A percentile compares a stretch with the other conserved stretches of the same genome.
Conservation (phyloP, 2,329 filamentous ascomycete species). For the Claviceps digitariae region DNA sequence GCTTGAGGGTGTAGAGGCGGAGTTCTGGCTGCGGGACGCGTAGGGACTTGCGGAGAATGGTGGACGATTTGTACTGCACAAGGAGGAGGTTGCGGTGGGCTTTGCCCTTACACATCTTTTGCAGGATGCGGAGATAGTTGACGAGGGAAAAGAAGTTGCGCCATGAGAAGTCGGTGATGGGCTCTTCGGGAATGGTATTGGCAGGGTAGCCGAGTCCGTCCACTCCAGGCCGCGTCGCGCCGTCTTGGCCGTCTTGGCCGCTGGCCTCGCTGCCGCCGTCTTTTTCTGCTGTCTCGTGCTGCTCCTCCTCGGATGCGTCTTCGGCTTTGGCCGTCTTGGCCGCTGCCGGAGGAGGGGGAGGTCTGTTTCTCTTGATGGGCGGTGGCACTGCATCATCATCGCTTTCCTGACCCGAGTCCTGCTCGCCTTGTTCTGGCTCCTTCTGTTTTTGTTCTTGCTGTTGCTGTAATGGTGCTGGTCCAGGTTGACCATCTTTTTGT, state of each 20-base stretch:
- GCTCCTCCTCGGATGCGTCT: conserved; percentile 3
- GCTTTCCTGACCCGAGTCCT: conserved; percentile 32
- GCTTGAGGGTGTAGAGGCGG: conserved; percentile 86
- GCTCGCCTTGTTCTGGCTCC: conserved; percentile 14
- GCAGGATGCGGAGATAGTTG: conserved; percentile 90
- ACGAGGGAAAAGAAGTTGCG: conserved; percentile 93
- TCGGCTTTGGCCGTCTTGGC: conserved; percentile 15
- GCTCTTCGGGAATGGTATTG: conserved; percentile 53
- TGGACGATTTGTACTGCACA: conserved; percentile 89
- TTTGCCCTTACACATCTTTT: conserved; percentile 94
- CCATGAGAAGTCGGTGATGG: conserved; percentile 81
- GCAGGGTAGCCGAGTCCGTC: conserved; percentile 81
- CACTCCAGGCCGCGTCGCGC: conserved; percentile 43
- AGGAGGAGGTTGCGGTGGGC: conserved; percentile 87
- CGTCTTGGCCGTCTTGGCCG: conserved; percentile 16
- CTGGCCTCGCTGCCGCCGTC: too few species aligned
- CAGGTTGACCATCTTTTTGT: conserved; percentile 15
- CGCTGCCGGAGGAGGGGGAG: conserved; percentile 22
- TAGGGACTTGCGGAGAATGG: conserved; percentile 80
- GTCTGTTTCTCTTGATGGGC: conserved; percentile 54
- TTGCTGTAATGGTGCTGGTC: conserved; percentile 14
- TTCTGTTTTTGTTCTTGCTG: not conserved
- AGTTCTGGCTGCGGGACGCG: conserved; percentile 81
- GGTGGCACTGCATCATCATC: conserved; percentile 74
- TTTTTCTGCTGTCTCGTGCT: conserved; percentile 7